Evolutionary conservation across 2,329 filamentous ascomycete genomes (phyloP), one percentile per base, ranked within the genome.

Genomic region (Escovopsis sp.): DNA sequence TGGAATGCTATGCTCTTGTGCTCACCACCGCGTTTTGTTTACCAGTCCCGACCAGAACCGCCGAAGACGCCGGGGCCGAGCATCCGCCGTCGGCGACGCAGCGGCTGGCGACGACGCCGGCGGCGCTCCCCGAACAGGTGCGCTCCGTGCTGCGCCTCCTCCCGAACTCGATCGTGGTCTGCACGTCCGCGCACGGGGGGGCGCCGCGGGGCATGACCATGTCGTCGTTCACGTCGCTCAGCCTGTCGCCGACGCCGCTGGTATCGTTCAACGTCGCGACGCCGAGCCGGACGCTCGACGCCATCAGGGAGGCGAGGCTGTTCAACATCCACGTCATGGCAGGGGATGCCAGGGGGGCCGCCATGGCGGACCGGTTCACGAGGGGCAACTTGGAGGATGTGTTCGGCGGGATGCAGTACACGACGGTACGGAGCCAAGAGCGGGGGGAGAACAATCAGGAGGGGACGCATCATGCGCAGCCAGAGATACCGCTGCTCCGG

Each of bases 291-390:
- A 77, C 73, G 11, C 61, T 73, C 23, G 64, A 71, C 44, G 72
- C 73, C 8, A 64, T 78, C 19, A 47, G 53, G 12, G 55, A 52
- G 12, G 66, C 60, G 36, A 50, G 64, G 1, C 52, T 51, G 12
- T 77, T 77, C 53, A 75, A 75, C 44, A 63, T 77, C 12, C 74
- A 78, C 46, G 53, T 77, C 6, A 64, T 77, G 1, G 57, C 63
- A 0, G 69, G 66, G 5, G 66, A 71, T 34, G 57, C 55, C 5
- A 50, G 55, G 1, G 74, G 73, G 10, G 72, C 68, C 6, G 53
- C 55, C 6, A 59, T 76, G 4, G 73, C 74, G 1, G 64, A 70
- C 40, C 64, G 68, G 45, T 73, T 76, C 48, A 67, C 70, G 4
- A 53, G 63, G 35, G 71, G 72, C 0, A 74, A 75, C 43, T 50